phyloP scores from a whole-genome alignment of 225 moss, liverwort and hornwort species.

The Asterella californica region DNA sequence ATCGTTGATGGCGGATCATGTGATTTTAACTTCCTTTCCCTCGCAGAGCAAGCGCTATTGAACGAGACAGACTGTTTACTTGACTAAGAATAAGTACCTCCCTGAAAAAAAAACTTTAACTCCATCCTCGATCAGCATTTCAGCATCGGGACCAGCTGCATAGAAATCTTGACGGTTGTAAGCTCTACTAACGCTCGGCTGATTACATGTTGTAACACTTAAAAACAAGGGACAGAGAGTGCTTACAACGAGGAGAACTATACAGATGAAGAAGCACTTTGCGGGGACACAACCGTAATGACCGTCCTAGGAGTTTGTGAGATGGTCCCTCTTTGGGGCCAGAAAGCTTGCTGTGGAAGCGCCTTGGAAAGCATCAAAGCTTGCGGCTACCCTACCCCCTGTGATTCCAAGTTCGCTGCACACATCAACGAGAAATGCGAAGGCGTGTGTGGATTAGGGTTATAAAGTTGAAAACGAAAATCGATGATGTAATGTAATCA shows the following conservation, averaged over 20 bases:
- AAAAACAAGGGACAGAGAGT: background rate
- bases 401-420: conserved; percentile 1
- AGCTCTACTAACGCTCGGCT: background rate
- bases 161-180: no score
- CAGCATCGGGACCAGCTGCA: no score
- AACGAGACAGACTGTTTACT: no score
- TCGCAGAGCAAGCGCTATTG: no score
- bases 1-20: no score
- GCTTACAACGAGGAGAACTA: background rate
- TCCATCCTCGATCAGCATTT: no score
- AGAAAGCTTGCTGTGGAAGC: background rate
- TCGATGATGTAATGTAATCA: no score
- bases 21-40: no score
- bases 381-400: background rate
- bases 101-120: no score
- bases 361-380: background rate
- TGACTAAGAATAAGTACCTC: no score
- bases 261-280: background rate
- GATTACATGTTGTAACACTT: background rate
- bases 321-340: background rate
- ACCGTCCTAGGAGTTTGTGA: background rate
- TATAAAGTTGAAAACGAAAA: background rate
- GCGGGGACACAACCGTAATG: background rate
- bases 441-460: background rate
- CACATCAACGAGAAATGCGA: background rate